Base-by-base conservation (phyloP, 2,329 filamentous ascomycete species). In the Onygena corvina region DNA sequence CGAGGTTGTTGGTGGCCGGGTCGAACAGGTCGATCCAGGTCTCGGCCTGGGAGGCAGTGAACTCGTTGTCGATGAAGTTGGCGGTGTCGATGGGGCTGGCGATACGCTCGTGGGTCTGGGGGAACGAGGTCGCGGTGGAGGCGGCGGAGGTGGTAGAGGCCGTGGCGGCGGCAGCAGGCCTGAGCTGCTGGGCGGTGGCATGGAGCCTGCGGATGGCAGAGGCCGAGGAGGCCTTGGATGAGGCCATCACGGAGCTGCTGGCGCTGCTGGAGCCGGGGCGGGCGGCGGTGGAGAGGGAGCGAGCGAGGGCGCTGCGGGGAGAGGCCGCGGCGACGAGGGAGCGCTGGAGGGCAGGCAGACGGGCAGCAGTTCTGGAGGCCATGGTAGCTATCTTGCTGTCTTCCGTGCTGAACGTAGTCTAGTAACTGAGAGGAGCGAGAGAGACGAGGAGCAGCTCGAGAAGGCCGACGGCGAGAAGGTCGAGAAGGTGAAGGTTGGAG, bases 21-120 rank as follows among this genome's bases (percentile, higher is more conserved):
- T 82, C 79, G 58, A 79, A 67, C 48, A 82, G 67, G 51, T 81
- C 77, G 58, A 82, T 79, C 79, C 79, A 82, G 61, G 74, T 70
- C 1, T 72, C 68, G 6, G 79, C 72, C 55, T 76, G 68, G 4
- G 79, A 81, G 3, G 72, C 54, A 12, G 76, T 67, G 60, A 81
- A 80, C 54, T 77, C 62, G 63, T 82, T 83, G 64, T 83, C 74
- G 46, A 83, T 62, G 68, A 82, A 82, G 67, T 77, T 76, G 49
- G 66, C 67, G 16, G 76, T 79, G 59, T 78, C 70, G 50, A 67
- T 58, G n/a, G 74, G 72, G 38, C 70, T 64, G 48, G 67, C 53
- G 56, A 77, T 73, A 52, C 66, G 66, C 46, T 74, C 73, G 64
- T 79, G 76, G 52, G 58, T 68, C 49, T 64, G 74, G n/a, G 72